Base-by-base conservation (phyloP, 768 basidiomycete genomes). In the Collybiopsis luxurians region DNA sequence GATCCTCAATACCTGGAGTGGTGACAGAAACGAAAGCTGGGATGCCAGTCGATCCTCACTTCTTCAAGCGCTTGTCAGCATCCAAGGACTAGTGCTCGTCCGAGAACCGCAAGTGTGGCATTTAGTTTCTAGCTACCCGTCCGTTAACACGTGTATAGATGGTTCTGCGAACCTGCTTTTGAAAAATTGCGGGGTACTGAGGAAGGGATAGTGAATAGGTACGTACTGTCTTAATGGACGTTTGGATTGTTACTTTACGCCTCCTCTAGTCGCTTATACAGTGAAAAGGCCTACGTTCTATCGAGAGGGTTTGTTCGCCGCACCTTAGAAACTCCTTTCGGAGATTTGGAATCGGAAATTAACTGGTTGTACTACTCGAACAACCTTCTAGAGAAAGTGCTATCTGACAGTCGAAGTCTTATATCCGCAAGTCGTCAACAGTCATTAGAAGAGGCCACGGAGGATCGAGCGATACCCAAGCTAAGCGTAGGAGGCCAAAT, bases 151-250 rank as follows among this genome's bases (percentile, higher is more conserved):
- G 57, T 43, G 26, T 45, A 15, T 61, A 92, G 89, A 56, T 92
- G 87, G 88, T 95, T 87, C 66, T 93, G 90, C 63, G 94, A 98
- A 67, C 95, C 95, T 24, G 92, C 92, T 0, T 97, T 89, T 64
- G 95, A 96, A 66, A 97, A 95, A 66, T 75, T 96, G 40, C 80
- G 92, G 60, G 92, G 93, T 1, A 96, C 95, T 0, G 85, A 89
- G 61, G 95, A 97, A 67, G 95, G 92, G 30, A 88, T 78, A 46
- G 84, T 95, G 53, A 95, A 94, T 66, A 92, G 90, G 86, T 44
- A 15, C 27, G 30, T n/a, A 24, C 38, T 23, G 9, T 21, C 27
- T 24, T 53, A 4, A 27, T 21, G n/a, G n/a, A 30, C 23, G 9
- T 13, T 21, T 12, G 6, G 9, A 36, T 13, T 4, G 17, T 17